phyloP scores from a whole-genome alignment of 2,329 filamentous ascomycete species.

The Pseudogymnoascus sp. region DNA sequence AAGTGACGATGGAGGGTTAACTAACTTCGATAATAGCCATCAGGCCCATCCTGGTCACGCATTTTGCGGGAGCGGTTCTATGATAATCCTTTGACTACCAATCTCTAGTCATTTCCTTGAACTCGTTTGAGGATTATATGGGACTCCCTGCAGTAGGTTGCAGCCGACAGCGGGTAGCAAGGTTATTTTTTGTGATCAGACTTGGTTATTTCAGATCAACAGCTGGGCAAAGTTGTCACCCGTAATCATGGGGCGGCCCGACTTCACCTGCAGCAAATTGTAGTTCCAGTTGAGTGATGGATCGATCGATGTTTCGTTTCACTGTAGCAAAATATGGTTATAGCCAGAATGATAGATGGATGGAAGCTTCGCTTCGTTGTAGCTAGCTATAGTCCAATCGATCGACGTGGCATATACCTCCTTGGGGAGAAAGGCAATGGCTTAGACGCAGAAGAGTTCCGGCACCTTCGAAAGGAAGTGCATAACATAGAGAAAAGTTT shows the following conservation, averaged over 20 bases:
- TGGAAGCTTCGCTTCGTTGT: not conserved
- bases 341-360: not conserved
- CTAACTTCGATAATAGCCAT: conserved; percentile 2
- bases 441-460: not conserved
- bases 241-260: not conserved
- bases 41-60: not conserved
- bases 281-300: not conserved
- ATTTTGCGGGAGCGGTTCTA: not conserved
- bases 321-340: not conserved
- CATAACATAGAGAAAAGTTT: not conserved
- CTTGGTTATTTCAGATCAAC: not conserved
- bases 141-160: not conserved
- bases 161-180: not conserved
- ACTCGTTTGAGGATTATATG: not conserved
- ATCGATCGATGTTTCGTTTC: not conserved
- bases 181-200: not conserved
- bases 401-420: not conserved
- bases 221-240: not conserved
- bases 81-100: not conserved
- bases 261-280: not conserved
- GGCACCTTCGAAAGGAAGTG: not conserved
- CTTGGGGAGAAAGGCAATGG: not conserved
- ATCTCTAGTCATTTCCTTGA: not conserved
- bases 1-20: not conserved
- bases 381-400: not conserved